Evolutionary conservation across 2,329 filamentous ascomycete genomes (phyloP).

Genomic region (Calcarisporium arbuscula): DNA sequence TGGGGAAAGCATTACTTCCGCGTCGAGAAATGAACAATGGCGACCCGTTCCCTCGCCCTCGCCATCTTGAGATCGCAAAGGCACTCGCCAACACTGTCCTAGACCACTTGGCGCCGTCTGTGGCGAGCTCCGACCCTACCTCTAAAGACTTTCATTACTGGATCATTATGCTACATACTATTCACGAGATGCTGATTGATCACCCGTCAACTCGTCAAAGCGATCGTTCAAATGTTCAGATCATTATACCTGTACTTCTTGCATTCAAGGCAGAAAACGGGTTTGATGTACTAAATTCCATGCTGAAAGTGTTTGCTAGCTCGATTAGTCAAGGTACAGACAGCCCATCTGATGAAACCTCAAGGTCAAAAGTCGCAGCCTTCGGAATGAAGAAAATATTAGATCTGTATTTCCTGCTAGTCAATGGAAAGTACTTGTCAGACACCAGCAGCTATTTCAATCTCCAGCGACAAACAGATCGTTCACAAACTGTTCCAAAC

Average conservation of each 20-base stretch:
- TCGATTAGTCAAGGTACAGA: conserved; percentile 21
- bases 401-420: conserved; percentile 70
- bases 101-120: conserved; percentile 52
- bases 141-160: conserved; percentile 70
- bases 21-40: conserved; percentile 54
- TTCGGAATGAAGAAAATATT: conserved; percentile 75
- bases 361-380: conserved; percentile 42
- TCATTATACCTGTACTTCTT: conserved; percentile 71
- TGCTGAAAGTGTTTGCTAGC: conserved; percentile 60
- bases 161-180: conserved; percentile 71
- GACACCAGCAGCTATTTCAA: conserved; percentile 61
- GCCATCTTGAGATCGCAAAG: conserved; percentile 50
- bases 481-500: conserved; percentile 32
- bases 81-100: conserved; percentile 68
- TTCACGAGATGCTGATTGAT: conserved; percentile 76
- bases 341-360: conserved; percentile 41
- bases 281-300: conserved; percentile 64
- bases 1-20: conserved; percentile 75
- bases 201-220: conserved; percentile 34
- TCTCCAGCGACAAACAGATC: conserved; percentile 35
- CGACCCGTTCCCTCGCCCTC: conserved; percentile 52
- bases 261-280: conserved; percentile 81
- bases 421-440: conserved; percentile 70
- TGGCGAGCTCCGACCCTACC: conserved; percentile 38
- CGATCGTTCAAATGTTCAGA: conserved; percentile 44